A percentile compares a stretch with the other conserved stretches of the same genome.
These are phyloP conservation scores for Pyrus communis DNA, from an alignment of 306 rosid genomes.

Conservation along the genomic window DNA sequence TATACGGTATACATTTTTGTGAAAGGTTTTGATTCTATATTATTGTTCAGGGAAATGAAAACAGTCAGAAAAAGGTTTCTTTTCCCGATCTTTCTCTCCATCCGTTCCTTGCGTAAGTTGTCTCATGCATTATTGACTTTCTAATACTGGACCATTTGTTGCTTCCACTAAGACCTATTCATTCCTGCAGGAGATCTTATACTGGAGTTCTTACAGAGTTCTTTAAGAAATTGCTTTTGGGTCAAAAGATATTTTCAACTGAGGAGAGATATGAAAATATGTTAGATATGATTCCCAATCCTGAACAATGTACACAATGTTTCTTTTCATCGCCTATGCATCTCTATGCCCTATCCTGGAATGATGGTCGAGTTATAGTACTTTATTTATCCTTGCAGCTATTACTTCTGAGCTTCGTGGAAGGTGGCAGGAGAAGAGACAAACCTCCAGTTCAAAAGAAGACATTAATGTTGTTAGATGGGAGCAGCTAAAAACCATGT, in stretches of 20 bases:
- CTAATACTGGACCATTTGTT: conserved; percentile 12
- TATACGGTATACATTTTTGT: background rate
- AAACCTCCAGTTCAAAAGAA: conserved; percentile 53
- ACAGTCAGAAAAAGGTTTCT: conserved; percentile 75
- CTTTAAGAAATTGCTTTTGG: conserved; percentile 51
- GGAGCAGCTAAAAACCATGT: conserved; percentile 66
- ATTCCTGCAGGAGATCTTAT: conserved; percentile 63
- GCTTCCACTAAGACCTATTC: conserved; percentile 19
- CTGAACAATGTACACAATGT: conserved; percentile 56
- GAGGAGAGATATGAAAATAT: conserved; percentile 80
- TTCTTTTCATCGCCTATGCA: background rate
- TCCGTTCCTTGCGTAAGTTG: conserved; percentile 76
- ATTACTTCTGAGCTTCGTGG: conserved; percentile 76
- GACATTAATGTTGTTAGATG: conserved; percentile 67
- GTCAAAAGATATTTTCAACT: conserved; percentile 61
- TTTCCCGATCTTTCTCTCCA: conserved; percentile 52
- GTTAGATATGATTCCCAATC: conserved; percentile 76
- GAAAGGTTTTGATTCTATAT: conserved; percentile 1
- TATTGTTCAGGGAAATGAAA: conserved; percentile 77
- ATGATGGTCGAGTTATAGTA: conserved; percentile 5
- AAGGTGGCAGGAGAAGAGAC: conserved; percentile 68
- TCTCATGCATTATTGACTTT: conserved; percentile 8
- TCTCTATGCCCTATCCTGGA: background rate
- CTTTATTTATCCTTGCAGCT: conserved; percentile 50
- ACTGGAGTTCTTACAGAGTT: conserved; percentile 57